phyloP scores from a whole-genome alignment of 192 early-diverging fungal genomes.

The Podila horticola region DNA sequence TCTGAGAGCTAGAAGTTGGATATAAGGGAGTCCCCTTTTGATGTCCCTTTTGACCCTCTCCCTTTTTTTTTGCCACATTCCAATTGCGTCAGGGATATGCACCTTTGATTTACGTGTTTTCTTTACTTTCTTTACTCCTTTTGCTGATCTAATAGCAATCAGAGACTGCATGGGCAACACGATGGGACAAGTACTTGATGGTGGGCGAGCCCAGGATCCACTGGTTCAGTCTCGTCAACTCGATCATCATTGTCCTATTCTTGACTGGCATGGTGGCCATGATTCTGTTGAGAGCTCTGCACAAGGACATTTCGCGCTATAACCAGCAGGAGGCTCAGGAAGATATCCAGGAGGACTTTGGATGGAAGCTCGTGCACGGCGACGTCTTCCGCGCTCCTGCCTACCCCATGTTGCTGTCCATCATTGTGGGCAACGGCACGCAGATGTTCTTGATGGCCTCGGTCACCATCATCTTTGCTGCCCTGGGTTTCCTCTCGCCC shows the following conservation, averaged over 20 bases:
- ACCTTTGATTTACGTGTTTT: not conserved
- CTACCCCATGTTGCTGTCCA: slow-evolving; percentile 77
- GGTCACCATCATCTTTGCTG: slow-evolving; percentile 86
- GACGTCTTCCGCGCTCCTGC: slow-evolving; percentile 96
- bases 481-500: slow-evolving; percentile 94
- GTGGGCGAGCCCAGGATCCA: slow-evolving; percentile 92
- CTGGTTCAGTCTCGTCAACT: slow-evolving; percentile 96
- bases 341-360: slow-evolving; percentile 92
- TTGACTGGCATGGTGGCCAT: slow-evolving; percentile 91
- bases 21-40: not conserved
- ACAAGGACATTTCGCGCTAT: slow-evolving; percentile 94
- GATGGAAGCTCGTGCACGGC: slow-evolving; percentile 97
- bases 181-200: slow-evolving; percentile 89
- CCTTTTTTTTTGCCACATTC: not conserved
- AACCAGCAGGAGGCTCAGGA: slow-evolving; percentile 75
- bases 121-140: not conserved
- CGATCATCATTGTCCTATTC: slow-evolving; percentile 92
- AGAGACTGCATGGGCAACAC: slow-evolving; percentile 79
- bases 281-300: slow-evolving; percentile 88
- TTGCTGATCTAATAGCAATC: slow-evolving; percentile 53
- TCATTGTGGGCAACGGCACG: slow-evolving; percentile 86
- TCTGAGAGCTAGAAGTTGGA: not conserved
- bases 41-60: not conserved
- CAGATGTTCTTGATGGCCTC: slow-evolving; percentile 81
- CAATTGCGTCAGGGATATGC: not conserved